Base-by-base conservation (phyloP, 2,329 filamentous ascomycete genomes). In the Fusarium sp. region DNA sequence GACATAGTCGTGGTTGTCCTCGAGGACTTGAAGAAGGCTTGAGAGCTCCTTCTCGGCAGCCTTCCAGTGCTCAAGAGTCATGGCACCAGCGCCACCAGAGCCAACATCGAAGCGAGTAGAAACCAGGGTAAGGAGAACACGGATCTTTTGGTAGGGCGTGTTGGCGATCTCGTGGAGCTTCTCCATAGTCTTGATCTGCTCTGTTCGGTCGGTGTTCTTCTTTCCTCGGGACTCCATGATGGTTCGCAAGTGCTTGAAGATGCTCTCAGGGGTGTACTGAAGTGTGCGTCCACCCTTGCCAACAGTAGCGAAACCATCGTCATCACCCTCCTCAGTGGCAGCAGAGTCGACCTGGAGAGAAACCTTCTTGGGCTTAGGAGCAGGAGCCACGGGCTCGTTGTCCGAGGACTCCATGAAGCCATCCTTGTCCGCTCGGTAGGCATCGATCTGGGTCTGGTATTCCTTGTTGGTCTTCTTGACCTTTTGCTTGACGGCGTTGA, bases 391-490 rank as follows among this genome's bases (percentile, higher is more conserved):
- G 39, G 83, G 84, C 76, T 92, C 91, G 77, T 93, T 92, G 73
- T 95, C 93, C 27, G 94, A 91, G 47, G 93, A 93, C 81, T 93
- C 91, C 93, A 98, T 94, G 84, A 92, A 98, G 22, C 85, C 91
- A 73, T 95, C 94, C 83, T 95, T 94, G 82, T 97, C 90, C 72
- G 90, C 91, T 75, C 93, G 89, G 86, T 95, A 99, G 72, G 91
- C 89, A 76, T 97, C 94, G 78, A 99, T 92, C 80, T 97, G 93
- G 70, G 89, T 86, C 79, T 94, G 90, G 84, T 95, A 95, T 73
- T 98, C 95, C 85, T 97, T 97, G 88, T 95, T 97, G 85, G 95
- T 95, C 90, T 98, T 98, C 90, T 95, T 95, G 86, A 99, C 94
- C 85, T 95, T 95, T 84, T 99, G 96, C 86, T 98, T 97, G 80